Evolutionary conservation across 1,284 basidiomycete species (phyloP).

Genomic region (Coriolopsis trogii): DNA sequence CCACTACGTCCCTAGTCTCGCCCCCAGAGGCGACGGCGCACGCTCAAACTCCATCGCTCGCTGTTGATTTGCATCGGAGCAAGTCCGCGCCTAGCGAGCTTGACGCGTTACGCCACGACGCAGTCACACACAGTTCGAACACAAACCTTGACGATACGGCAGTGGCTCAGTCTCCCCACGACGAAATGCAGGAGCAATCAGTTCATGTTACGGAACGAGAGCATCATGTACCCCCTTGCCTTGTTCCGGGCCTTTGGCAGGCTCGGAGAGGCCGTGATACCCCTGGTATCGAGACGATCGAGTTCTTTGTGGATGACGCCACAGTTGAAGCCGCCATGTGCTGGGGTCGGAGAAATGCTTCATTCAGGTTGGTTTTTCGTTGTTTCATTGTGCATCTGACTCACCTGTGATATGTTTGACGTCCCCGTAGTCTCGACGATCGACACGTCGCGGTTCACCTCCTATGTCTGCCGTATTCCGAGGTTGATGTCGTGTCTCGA

Average conservation of each 20-base stretch:
- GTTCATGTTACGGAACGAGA: not conserved
- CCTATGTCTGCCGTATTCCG: slow-evolving; percentile 40
- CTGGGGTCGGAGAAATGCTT: slow-evolving; percentile 26
- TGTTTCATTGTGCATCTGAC: too few relatives aligned
- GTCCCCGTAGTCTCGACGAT: slow-evolving; percentile 11
- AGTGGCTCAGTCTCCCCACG: not conserved
- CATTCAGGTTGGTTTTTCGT: slow-evolving; percentile 28
- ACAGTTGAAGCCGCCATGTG: slow-evolving; percentile 30
- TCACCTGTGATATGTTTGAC: slow-evolving; percentile 25
- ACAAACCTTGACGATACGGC: not conserved
- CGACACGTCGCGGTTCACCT: slow-evolving; percentile 41
- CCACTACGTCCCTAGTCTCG: slow-evolving; percentile 2
- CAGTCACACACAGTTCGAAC: slow-evolving; percentile 4
- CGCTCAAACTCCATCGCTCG: not conserved
- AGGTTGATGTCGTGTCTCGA: slow-evolving; percentile 34
- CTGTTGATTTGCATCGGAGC: not conserved
- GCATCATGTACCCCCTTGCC: not conserved
- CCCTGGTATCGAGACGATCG: slow-evolving; percentile 32
- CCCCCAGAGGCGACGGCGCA: not conserved
- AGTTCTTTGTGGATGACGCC: slow-evolving; percentile 39
- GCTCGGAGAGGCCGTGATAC: slow-evolving; percentile 34
- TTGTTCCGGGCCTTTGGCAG: slow-evolving; percentile 46
- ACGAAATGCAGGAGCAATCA: slow-evolving; percentile 3
- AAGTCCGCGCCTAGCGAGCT: not conserved
- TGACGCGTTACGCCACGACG: slow-evolving; percentile 9